Conservation (phyloP, 495 filamentous ascomycete species). For the Xylaria telfairii region DNA sequence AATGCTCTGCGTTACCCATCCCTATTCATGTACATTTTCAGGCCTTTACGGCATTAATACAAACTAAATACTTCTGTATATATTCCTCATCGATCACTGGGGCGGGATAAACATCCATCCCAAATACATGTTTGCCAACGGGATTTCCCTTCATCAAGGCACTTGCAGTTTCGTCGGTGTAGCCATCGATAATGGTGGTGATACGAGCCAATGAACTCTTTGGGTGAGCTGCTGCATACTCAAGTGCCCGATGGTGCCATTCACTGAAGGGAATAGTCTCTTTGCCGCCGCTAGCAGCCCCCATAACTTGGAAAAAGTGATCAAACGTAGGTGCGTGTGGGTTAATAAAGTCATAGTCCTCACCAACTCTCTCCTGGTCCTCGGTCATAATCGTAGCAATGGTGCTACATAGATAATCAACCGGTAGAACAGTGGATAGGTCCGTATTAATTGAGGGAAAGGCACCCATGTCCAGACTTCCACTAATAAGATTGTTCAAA, state of each 20-base stretch:
- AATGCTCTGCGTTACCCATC: too few relatives aligned
- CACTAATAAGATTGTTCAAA: slow-evolving; percentile 41
- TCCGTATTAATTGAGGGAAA: slow-evolving; percentile 40
- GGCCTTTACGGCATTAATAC: slow-evolving; percentile 6
- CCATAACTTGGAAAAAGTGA: slow-evolving; percentile 35
- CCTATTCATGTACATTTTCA: not conserved
- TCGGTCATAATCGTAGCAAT: slow-evolving; percentile 36
- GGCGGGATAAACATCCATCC: slow-evolving; percentile 30
- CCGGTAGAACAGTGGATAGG: slow-evolving; percentile 37
- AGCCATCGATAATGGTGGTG: slow-evolving; percentile 34
- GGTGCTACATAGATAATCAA: slow-evolving; percentile 40
- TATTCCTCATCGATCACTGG: slow-evolving; percentile 31
- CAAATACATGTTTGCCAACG: slow-evolving; percentile 37
- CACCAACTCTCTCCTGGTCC: slow-evolving; percentile 34
- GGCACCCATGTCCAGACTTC: slow-evolving; percentile 37
- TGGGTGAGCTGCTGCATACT: slow-evolving; percentile 32
- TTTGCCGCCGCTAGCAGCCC: slow-evolving; percentile 24
- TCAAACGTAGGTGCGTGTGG: slow-evolving; percentile 30
- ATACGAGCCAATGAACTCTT: slow-evolving; percentile 38
- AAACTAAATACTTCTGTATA: slow-evolving; percentile 28
- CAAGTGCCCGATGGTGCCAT: slow-evolving; percentile 35
- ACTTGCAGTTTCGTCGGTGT: slow-evolving; percentile 35
- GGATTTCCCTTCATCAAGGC: slow-evolving; percentile 31
- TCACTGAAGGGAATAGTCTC: slow-evolving; percentile 29
- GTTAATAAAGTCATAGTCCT: slow-evolving; percentile 41